Base-by-base conservation (phyloP, 176 grass and related monocot species). In the Miscanthus lutarioriparius region DNA sequence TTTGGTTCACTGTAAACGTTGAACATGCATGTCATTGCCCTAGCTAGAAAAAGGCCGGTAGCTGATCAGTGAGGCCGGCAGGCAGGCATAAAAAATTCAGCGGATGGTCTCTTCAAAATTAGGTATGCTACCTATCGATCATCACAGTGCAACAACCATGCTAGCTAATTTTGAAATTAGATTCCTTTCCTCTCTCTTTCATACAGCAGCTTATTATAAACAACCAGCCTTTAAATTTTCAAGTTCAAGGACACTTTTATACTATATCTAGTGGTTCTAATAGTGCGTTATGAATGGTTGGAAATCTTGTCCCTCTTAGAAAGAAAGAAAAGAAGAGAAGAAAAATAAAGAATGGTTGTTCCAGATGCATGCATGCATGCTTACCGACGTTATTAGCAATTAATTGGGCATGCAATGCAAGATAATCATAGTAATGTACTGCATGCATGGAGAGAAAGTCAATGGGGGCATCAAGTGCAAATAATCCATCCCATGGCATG, bases 391-490 rank as follows among this genome's bases (percentile, higher is more conserved):
- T 35, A 12, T 8, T 35, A 12, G 38, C n/a, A 74, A 86, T 74
- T n/a, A 65, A 37, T 59, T 23, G 28, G 20, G 53, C 11, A 54
- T 54, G 58, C 56, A 59, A 37, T 26, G 23, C 13, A 70, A 12
- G 48, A 83, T 16, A n/a, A 9, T 23, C 1, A 11, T 11, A 64
- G 11, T 39, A 49, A 78, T 62, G 74, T 40, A 39, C 80, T 22
- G 26, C 28, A 3, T 22, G 26, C 28, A 3, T 11, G 26, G n/a
- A 61, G 17, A 38, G 66, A 68, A 88, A 90, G 84, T 49, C 79
- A 86, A 47, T 41, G n/a, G 14, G 5, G 22, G 2, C 79, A 83
- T 90, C 84, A 67, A 79, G 74, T 78, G 83, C 79, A 82, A 66
- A 63, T 65, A 14, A 64, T 64, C 30, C 6, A 61, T 81, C 8